Evolutionary conservation across 768 basidiomycete genomes (phyloP).

Genomic region (Pleurotus ostreatus): DNA sequence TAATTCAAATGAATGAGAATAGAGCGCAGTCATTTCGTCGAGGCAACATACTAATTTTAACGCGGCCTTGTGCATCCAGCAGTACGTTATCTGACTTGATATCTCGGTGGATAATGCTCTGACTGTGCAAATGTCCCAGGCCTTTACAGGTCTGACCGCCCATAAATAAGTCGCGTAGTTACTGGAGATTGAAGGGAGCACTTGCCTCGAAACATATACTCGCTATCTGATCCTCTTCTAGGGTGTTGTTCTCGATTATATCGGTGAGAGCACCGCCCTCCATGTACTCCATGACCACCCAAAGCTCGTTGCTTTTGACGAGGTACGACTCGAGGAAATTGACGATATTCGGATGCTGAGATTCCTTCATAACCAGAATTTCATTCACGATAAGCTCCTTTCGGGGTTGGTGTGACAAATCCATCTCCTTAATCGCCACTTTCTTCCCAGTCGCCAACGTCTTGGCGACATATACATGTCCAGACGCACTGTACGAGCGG

Average conservation of each 20-base stretch:
- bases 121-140: conserved; percentile 86
- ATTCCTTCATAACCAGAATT: conserved; percentile 98
- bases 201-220: conserved; percentile 88
- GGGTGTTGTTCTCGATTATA: conserved; percentile 93
- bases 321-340: conserved; percentile 92
- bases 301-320: conserved; percentile 82
- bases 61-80: conserved; percentile 85
- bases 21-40: background rate
- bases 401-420: conserved; percentile 88
- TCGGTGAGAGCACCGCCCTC: conserved; percentile 97
- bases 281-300: conserved; percentile 99
- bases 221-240: conserved; percentile 94
- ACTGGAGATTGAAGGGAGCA: conserved; percentile 6
- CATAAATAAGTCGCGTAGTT: background rate
- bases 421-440: conserved; percentile 99
- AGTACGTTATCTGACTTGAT: conserved; percentile 98
- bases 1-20: conserved; percentile 23
- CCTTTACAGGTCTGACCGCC: conserved; percentile 85
- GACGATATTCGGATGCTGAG: conserved; percentile 95
- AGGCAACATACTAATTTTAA: conserved; percentile 87
- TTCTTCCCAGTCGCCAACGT: conserved; percentile 78
- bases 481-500: conserved; percentile 69
- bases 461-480: conserved; percentile 97
- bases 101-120: conserved; percentile 94
- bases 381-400: conserved; percentile 99